Evolutionary conservation across 768 basidiomycete genomes (phyloP), one percentile per base, ranked within the genome.

Genomic region (Mycena belliarum): DNA sequence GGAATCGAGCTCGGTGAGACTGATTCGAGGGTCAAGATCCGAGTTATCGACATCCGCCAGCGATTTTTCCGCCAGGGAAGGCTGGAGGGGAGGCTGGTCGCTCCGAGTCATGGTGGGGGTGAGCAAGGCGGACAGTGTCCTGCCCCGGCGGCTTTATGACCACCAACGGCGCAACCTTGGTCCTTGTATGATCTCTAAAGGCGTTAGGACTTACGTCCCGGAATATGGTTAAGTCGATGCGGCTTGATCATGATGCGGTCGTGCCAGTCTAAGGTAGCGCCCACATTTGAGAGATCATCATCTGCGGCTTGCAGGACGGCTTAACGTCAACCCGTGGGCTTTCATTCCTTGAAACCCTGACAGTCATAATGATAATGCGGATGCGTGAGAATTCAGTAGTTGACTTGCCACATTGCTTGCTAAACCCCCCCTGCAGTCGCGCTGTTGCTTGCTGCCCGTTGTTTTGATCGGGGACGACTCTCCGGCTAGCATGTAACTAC

Each of bases 21-120:
- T 68, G 29, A 78, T 61, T 41, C 75, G 69, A 12, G 76, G 74
- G 63, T 80, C 79, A 42, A 78, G 49, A 28, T 35, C 70, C 6
- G 71, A 66, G 48, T 78, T 72, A 24, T 66, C 55, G 32, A 72
- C 62, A 23, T 72, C 67, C 38, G 70, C 66, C 40, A 73, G 47
- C 10, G 70, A 60, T 52, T 69, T 74, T 11, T 68, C 47, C 3
- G 68, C 66, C 1, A 74, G 62, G 5, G 66, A 69, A 9, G 33
- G 12, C 26, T 73, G 65, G 2, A 50, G 40, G n/a, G 45, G 11
- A 41, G 4, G 14, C 6, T n/a, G 16, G n/a, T 38, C 7, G 33
- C 33, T 32, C 14, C 14, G 7, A 4, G 18, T 26, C 54, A 49
- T 57, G 32, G 49, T 32, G 35, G 55, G n/a, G 24, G 28, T 25